Base-by-base conservation (phyloP, 23 red algal species). In the Chondrus crispus region DNA sequence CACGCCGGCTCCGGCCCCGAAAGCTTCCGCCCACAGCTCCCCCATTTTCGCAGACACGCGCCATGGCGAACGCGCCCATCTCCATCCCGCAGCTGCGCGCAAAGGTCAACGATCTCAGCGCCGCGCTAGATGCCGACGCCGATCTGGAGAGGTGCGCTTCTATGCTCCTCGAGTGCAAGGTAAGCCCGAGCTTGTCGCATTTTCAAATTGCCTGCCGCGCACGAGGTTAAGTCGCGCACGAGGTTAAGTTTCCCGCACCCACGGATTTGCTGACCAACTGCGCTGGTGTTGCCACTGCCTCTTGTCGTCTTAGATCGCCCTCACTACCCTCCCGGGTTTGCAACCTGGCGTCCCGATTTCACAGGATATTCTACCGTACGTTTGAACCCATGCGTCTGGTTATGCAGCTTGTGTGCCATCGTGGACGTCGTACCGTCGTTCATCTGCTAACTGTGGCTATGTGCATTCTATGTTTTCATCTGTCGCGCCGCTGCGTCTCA, bases 241-340 rank as follows among this genome's bases (percentile, higher is more conserved):
- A n/a, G n/a, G n/a, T n/a, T n/a, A n/a, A n/a, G n/a, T n/a, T n/a
- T n/a, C n/a, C n/a, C n/a, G n/a, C n/a, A n/a, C n/a, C n/a, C n/a
- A n/a, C n/a, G n/a, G n/a, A n/a, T n/a, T n/a, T n/a, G n/a, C n/a
- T n/a, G n/a, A n/a, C n/a, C n/a, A n/a, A n/a, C n/a, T n/a, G 1
- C 60, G 9, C 1, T n/a, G 7, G 7, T 66, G 8, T 9, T 13
- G 8, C 60, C 9, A 8, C 60, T 66, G 0, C 26, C 60, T 66
- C 60, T 66, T n/a, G 7, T 66, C 5, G 18, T 73, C 38, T 30
- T 48, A 96, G 94, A 91, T 96, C 76, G 89, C 85, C 18, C 52
- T 96, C 39, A 96, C 95, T 40, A 78, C 69, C 14, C 51, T 96
- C 3, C 85, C 95, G 24, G 85, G 88, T 43, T 45, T 96, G 29